Evolutionary conservation across 495 filamentous ascomycete genomes (phyloP), one percentile per base, ranked within the genome.

Genomic region (Thozetella sp.): DNA sequence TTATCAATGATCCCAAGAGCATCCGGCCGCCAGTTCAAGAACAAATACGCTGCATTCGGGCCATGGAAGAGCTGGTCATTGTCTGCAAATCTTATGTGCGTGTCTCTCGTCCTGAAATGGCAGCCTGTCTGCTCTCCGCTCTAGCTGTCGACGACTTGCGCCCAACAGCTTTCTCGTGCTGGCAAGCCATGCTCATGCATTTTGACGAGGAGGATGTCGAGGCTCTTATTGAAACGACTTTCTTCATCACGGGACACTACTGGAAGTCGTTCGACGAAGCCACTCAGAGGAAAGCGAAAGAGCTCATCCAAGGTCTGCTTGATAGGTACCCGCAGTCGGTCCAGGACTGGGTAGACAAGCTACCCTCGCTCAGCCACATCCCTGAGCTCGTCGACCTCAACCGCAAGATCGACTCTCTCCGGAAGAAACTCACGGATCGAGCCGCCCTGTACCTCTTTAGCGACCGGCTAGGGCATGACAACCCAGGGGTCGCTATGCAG

Each of bases 11-110:
- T 66, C 79, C 80, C 15, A 71, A 78, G 62, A 78, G 86, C 45
- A 76, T 85, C 1, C 51, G 70, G 23, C 57, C 67, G 3, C 70
- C 72, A 2, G 70, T 87, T 23, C 76, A 83, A 25, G 91, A 97
- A 63, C 89, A 91, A 65, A 86, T 81, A 53, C 81, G 91, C 51
- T 91, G 88, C 57, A 77, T 99, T 1, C 84, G 83, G 57, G 95
- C 90, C 1, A 90, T 99, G 67, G 88, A 91, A 62, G 93, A 93
- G 67, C 91, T 98, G 89, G 87, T 97, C 51, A 84, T 79, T 60
- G 74, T 94, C 46, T 88, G 88, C 20, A 86, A 84, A 55, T 80
- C 76, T 13, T 85, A 90, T 73, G 82, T 90, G 15, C 88, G 83
- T 60, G 87, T 88, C 69, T 94, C 92, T 26, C 79, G 97, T 37